Evolutionary conservation across 164 flowering plant genomes (phyloP).

Genomic region (Sedum album): DNA sequence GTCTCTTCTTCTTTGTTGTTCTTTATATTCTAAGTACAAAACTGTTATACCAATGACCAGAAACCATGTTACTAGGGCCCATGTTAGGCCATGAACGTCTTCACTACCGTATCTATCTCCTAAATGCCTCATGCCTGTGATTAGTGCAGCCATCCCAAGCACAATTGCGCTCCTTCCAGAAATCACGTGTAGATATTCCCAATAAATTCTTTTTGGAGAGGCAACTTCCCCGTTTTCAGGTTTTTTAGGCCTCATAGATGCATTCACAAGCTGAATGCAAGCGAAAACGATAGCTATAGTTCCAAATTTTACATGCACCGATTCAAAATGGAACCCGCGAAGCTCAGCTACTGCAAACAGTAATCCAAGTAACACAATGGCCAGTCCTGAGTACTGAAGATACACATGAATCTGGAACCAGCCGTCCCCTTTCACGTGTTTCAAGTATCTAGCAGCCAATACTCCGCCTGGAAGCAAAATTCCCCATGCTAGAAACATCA

Average conservation of each 20-base stretch:
- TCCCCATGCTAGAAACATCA: slow-evolving; percentile 99
- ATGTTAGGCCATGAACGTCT: slow-evolving; percentile 52
- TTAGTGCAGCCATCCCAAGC: slow-evolving; percentile 62
- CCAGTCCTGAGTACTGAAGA: slow-evolving; percentile 88
- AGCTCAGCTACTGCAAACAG: slow-evolving; percentile 97
- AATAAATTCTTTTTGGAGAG: slow-evolving; percentile 47
- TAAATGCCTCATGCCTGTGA: slow-evolving; percentile 85
- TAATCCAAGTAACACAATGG: slow-evolving; percentile 70
- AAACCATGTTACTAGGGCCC: slow-evolving; percentile 78
- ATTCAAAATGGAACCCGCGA: slow-evolving; percentile 55
- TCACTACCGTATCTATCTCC: slow-evolving; percentile 80
- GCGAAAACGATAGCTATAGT: slow-evolving; percentile 57
- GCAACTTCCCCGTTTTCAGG: slow-evolving; percentile 44
- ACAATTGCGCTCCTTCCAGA: slow-evolving; percentile 63
- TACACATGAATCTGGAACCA: slow-evolving; percentile 90
- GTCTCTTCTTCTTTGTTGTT: slow-evolving; percentile 34
- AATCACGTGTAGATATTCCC: slow-evolving; percentile 80
- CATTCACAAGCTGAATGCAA: slow-evolving; percentile 74
- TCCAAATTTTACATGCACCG: slow-evolving; percentile 90
- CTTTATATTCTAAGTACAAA: slow-evolving; percentile 59
- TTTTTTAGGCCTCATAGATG: slow-evolving; percentile 64
- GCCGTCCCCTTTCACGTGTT: slow-evolving; percentile 83
- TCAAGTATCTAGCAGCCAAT: slow-evolving; percentile 80
- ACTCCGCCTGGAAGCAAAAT: slow-evolving; percentile 91
- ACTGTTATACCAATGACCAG: slow-evolving; percentile 43